These are phyloP conservation scores for Rhododendron mucronatum DNA, from an alignment of 148 eudicot species.

Conservation along the genomic window DNA sequence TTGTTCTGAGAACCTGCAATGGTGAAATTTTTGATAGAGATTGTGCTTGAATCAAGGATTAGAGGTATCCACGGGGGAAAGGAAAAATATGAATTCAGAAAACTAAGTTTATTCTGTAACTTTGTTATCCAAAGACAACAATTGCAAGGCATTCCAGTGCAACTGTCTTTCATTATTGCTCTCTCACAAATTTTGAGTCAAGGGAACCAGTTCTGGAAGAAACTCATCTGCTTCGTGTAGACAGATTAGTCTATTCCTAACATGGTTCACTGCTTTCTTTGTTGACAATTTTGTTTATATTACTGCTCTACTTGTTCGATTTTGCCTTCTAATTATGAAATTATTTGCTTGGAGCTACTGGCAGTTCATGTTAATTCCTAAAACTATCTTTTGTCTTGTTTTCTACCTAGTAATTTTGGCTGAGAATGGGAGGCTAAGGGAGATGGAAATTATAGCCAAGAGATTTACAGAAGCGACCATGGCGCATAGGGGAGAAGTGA, in stretches of 20 bases:
- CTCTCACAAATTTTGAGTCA: not conserved
- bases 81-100: not conserved
- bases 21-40: not conserved
- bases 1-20: not conserved
- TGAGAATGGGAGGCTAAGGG: conserved; percentile 71
- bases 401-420: conserved; percentile 54
- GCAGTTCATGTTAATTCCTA: not conserved
- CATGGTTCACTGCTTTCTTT: not conserved
- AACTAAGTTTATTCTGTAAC: not conserved
- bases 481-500: conserved; percentile 89
- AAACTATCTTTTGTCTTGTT: not conserved
- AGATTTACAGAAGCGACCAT: conserved; percentile 73
- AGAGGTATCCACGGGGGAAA: not conserved
- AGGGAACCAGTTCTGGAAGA: not conserved
- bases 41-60: not conserved
- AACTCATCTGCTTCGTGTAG: not conserved
- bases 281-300: not conserved
- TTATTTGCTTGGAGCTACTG: not conserved
- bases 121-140: not conserved
- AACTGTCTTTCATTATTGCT: not conserved
- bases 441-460: conserved; percentile 53
- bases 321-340: not conserved
- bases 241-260: not conserved
- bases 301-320: not conserved
- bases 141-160: not conserved